phyloP scores from a whole-genome alignment of 768 basidiomycete genomes.

The Lactarius vividus region DNA sequence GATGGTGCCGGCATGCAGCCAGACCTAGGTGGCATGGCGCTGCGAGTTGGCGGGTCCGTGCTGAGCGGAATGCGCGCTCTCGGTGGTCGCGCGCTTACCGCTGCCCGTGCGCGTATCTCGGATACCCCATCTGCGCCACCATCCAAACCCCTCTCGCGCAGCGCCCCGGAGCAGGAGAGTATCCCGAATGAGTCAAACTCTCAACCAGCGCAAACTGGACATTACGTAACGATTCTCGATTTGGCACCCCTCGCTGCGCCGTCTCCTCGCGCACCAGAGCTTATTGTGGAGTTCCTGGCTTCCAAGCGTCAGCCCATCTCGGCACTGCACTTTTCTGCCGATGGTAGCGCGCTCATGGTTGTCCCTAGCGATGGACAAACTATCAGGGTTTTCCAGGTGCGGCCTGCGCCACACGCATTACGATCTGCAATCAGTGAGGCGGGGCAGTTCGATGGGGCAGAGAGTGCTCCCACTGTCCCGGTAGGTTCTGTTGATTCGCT shows the following conservation, averaged over 20 bases:
- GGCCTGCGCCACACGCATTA: slow-evolving; percentile 31
- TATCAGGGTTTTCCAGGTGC: slow-evolving; percentile 47
- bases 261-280: slow-evolving; percentile 32
- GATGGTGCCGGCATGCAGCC: slow-evolving; percentile 37
- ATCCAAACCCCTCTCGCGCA: slow-evolving; percentile 38
- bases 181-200: not conserved
- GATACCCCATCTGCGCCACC: not conserved
- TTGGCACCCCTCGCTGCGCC: slow-evolving; percentile 37
- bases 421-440: slow-evolving; percentile 14
- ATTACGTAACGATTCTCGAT: slow-evolving; percentile 58
- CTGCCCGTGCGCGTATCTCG: slow-evolving; percentile 34
- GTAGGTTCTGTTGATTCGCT: not conserved
- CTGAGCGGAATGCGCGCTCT: slow-evolving; percentile 62
- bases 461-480: not conserved
- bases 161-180: slow-evolving; percentile 30
- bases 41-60: slow-evolving; percentile 59
- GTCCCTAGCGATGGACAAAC: slow-evolving; percentile 55
- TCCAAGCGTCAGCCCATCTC: slow-evolving; percentile 49
- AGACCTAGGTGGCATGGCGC: slow-evolving; percentile 52
- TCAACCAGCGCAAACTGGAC: slow-evolving; percentile 18
- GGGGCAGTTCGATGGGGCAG: slow-evolving; percentile 1
- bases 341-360: slow-evolving; percentile 52
- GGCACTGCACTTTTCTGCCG: slow-evolving; percentile 47
- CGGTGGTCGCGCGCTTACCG: slow-evolving; percentile 58
- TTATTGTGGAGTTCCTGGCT: slow-evolving; percentile 49